phyloP scores from a whole-genome alignment of 2,329 filamentous ascomycete species.

The Penicillium psychrosexuale region DNA sequence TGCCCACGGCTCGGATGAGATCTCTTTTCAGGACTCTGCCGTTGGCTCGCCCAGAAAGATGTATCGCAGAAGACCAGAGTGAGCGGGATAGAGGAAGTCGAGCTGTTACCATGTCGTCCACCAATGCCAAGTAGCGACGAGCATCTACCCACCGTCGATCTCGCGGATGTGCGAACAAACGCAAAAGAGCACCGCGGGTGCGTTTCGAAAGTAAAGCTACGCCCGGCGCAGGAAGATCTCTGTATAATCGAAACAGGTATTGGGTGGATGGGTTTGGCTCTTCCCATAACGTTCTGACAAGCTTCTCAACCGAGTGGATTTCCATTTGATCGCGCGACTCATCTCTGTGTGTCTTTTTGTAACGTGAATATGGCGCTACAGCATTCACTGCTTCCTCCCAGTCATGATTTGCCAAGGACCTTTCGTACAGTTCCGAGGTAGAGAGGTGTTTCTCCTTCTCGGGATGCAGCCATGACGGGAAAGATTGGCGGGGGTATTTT shows the following conservation, averaged over 20 bases:
- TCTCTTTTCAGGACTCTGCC: constrained; percentile 57
- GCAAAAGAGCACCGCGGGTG: constrained; percentile 63
- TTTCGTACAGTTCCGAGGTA: constrained; percentile 25
- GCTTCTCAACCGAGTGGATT: constrained; percentile 35
- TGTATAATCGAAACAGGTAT: constrained; percentile 54
- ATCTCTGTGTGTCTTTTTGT: constrained; percentile 31
- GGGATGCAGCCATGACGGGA: constrained; percentile 14
- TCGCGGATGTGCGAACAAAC: constrained; percentile 59
- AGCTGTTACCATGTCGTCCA: constrained; percentile 78
- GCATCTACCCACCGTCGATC: constrained; percentile 53
- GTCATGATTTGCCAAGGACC: constrained; percentile 20
- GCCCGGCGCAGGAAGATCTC: constrained; percentile 52
- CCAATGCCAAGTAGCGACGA: constrained; percentile 73
- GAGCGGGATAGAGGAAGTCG: constrained; percentile 63
- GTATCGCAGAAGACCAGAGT: constrained; percentile 83
- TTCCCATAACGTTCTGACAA: constrained; percentile 45
- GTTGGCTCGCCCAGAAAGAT: constrained; percentile 72
- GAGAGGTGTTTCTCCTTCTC: constrained; percentile 21
- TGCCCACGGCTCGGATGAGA: constrained; percentile 65
- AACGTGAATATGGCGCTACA: constrained; percentile 32
- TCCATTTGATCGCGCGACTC: constrained; percentile 32
- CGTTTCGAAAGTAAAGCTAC: constrained; percentile 49
- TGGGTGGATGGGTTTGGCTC: constrained; percentile 45
- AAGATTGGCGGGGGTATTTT: not conserved
- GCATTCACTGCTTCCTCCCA: constrained; percentile 38